These are phyloP conservation scores for Lunasporangiospora selenospora DNA, from an alignment of 192 early-diverging fungal genomes.

Conservation along the genomic window DNA sequence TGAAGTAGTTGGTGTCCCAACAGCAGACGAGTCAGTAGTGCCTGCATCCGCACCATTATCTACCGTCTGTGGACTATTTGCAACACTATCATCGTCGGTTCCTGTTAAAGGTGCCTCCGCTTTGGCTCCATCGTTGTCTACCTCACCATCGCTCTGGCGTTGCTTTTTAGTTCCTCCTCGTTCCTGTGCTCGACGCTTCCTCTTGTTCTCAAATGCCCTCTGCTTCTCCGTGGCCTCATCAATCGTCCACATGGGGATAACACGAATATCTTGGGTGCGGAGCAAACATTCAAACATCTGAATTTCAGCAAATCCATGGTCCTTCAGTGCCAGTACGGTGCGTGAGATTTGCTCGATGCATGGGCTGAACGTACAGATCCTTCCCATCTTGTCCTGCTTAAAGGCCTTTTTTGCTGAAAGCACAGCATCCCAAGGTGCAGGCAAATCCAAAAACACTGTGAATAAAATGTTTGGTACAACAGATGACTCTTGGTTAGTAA, in stretches of 20 bases:
- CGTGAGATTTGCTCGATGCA: slow-evolving; percentile 95
- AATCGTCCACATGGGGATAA: slow-evolving; percentile 67
- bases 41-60: too few species aligned
- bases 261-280: slow-evolving; percentile 77
- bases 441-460: slow-evolving; percentile 96
- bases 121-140: slow-evolving; percentile 18
- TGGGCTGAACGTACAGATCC: slow-evolving; percentile 94
- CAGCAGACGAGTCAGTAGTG: not conserved
- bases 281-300: slow-evolving; percentile 93
- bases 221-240: slow-evolving; percentile 62
- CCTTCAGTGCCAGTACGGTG: slow-evolving; percentile 77
- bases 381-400: slow-evolving; percentile 78
- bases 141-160: slow-evolving; percentile 13
- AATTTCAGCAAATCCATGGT: slow-evolving; percentile 78
- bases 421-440: slow-evolving; percentile 96
- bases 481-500: too few species aligned
- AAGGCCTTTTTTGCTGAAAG: slow-evolving; percentile 85
- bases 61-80: not conserved
- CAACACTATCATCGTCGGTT: not conserved
- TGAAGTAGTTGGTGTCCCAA: not conserved
- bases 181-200: slow-evolving; percentile 40
- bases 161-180: slow-evolving; percentile 17
- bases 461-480: slow-evolving; percentile 1
- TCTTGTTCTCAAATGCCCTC: slow-evolving; percentile 49
- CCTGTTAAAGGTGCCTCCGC: not conserved